Base-by-base conservation (phyloP, 2,329 filamentous ascomycete genomes). In the Neurospora sp. region DNA sequence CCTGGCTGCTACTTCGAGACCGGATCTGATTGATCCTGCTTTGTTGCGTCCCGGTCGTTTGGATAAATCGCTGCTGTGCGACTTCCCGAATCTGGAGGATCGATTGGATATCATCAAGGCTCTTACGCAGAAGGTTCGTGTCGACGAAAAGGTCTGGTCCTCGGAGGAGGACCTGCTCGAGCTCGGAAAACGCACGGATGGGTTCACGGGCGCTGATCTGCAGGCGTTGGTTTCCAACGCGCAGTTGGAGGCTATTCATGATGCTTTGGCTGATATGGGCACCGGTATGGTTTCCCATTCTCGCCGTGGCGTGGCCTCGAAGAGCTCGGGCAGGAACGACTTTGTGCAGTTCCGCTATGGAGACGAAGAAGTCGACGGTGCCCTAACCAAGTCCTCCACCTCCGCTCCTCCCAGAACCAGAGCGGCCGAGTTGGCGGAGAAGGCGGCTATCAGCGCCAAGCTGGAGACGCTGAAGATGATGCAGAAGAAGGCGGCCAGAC, bases 221-320 rank as follows among this genome's bases (percentile, higher is more conserved):
- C 96, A 99, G 79, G 96, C 95, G 0, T 86, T 99, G 6, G 89
- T 98, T 62, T 97, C 97, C 76, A 99, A 99, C 74, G 94, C 96
- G 0, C 96, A 99, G 78, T 86, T 99, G 6, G 95, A 98, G 81
- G 96, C 96, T 37, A 97, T 99, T 73, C 96, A 99, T 78, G 94
- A 97, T 74, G 89, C 96, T 2, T 86, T 99, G 0, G 52, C 52
- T 33, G 52, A 5, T 17, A 62, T 62, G 52, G 52, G 52, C 6
- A 62, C 52, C 4, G 15, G 52, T 33, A 62, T 62, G 52, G 52
- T 62, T 2, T 62, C 52, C 0, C 52, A 62, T 6, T 67, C 67
- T 40, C 79, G 77, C 66, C 77, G 77, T 11, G 77, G 79, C n/a
- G 79, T 77, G 72, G 78, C 80, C 68, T 36, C 46, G 1, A 77